Percentiles rank a stretch among this genome's conserved stretches.
phyloP scores from a whole-genome alignment of 140 eudicot genomes.

The Stevia rebaudiana region DNA sequence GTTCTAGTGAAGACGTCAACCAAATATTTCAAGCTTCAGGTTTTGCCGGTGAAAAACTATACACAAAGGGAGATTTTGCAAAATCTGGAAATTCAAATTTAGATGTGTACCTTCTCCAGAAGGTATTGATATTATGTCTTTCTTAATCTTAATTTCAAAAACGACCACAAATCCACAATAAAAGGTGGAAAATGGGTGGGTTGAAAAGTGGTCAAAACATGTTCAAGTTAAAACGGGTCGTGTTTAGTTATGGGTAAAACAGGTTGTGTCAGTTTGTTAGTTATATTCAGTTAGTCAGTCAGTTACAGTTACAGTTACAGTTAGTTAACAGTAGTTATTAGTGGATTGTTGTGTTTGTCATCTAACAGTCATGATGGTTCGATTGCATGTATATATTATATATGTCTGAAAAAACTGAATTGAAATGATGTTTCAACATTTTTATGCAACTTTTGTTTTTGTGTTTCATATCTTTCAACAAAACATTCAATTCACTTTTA shows the following conservation, averaged over 20 bases:
- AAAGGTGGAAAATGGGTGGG: background rate
- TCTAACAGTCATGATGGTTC: no score
- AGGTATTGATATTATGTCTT: conserved; percentile 41
- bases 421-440: no score
- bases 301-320: no score
- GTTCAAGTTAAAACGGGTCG: background rate
- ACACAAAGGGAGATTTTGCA: conserved; percentile 79
- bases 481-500: no score
- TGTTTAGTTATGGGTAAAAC: background rate
- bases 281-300: no score
- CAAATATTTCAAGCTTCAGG: conserved; percentile 64
- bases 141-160: background rate
- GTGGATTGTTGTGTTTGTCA: no score
- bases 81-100: conserved; percentile 52
- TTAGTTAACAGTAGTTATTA: no score
- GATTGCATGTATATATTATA: no score
- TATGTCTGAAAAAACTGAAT: no score
- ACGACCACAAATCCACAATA: background rate
- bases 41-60: conserved; percentile 58
- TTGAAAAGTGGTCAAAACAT: background rate
- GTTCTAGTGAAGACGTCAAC: conserved; percentile 35
- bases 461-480: no score
- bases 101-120: conserved; percentile 73
- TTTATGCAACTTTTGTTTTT: no score
- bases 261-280: background rate